phyloP scores from a whole-genome alignment of 2,329 filamentous ascomycete genomes.

The Microdochium nivale region DNA sequence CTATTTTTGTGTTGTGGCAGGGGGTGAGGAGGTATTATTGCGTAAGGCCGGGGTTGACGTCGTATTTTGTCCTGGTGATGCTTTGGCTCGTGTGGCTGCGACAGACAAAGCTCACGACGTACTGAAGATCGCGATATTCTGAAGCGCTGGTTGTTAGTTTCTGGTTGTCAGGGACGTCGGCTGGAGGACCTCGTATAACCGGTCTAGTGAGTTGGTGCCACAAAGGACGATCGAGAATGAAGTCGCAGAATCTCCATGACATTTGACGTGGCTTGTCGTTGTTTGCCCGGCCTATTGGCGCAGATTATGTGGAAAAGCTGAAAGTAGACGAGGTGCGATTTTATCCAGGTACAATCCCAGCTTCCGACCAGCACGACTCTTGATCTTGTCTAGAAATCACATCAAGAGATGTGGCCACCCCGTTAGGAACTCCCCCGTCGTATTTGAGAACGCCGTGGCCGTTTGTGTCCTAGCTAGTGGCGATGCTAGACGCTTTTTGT shows the following conservation, averaged over 20 bases:
- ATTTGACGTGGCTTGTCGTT: neutral
- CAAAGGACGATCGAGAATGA: neutral
- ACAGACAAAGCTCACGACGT: neutral
- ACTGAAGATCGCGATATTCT: neutral
- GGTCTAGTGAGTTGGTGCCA: neutral
- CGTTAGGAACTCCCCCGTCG: neutral
- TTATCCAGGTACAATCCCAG: neutral
- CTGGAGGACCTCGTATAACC: neutral
- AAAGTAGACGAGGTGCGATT: neutral
- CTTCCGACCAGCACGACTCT: neutral
- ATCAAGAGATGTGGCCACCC: neutral
- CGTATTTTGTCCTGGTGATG: slow-evolving; percentile 2
- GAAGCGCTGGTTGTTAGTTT: neutral
- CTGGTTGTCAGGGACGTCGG: neutral
- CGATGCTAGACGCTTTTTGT: neutral
- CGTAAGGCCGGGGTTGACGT: slow-evolving; percentile 28
- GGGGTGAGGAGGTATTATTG: slow-evolving; percentile 30
- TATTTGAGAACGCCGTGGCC: neutral
- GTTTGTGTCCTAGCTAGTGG: neutral
- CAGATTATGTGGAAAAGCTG: neutral
- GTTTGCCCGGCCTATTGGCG: neutral
- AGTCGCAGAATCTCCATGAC: neutral
- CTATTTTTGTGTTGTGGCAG: slow-evolving; percentile 27
- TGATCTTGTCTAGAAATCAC: neutral
- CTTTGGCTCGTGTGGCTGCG: neutral